phyloP scores from a whole-genome alignment of 192 early-diverging fungal genomes.

The Rhizophagus sp. region DNA sequence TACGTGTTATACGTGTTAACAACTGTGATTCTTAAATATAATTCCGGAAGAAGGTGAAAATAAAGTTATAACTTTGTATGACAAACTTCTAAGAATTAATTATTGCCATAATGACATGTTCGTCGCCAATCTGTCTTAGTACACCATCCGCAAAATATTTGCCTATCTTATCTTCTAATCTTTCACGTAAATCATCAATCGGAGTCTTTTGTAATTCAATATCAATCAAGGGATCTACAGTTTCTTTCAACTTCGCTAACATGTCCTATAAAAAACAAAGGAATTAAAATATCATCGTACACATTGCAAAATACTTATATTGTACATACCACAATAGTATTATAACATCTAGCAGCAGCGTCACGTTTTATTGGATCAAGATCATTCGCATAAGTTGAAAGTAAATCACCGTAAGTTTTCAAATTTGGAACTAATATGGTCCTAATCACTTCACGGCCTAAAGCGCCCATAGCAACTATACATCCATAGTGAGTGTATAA shows the following conservation, averaged over 20 bases:
- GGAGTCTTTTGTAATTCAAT: neutral
- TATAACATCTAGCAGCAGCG: slow-evolving; percentile 48
- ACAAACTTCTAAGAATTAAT: slow-evolving; percentile 2
- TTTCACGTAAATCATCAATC: slow-evolving; percentile 18
- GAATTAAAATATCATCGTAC: slow-evolving; percentile 1
- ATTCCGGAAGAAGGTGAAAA: too few species aligned
- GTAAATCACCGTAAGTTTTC: slow-evolving; percentile 58
- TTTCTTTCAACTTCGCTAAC: slow-evolving; percentile 17
- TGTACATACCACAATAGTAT: slow-evolving; percentile 51
- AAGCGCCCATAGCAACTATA: slow-evolving; percentile 70
- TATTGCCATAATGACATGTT: slow-evolving; percentile 13
- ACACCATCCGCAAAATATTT: slow-evolving; percentile 14
- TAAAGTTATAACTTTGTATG: too few species aligned
- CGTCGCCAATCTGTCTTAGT: neutral
- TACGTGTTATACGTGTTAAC: neutral
- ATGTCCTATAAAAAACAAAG: slow-evolving; percentile 21
- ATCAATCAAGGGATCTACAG: neutral
- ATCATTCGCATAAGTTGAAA: slow-evolving; percentile 37
- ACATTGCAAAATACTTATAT: neutral
- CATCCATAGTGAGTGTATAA: slow-evolving; percentile 88
- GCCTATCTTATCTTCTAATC: slow-evolving; percentile 21
- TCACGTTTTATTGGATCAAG: slow-evolving; percentile 25
- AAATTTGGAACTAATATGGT: slow-evolving; percentile 77
- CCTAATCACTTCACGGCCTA: slow-evolving; percentile 79
- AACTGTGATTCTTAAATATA: too few species aligned